Conservation (phyloP, 805 yeast genomes). For the Wickerhamiella vanderwaltii region DNA sequence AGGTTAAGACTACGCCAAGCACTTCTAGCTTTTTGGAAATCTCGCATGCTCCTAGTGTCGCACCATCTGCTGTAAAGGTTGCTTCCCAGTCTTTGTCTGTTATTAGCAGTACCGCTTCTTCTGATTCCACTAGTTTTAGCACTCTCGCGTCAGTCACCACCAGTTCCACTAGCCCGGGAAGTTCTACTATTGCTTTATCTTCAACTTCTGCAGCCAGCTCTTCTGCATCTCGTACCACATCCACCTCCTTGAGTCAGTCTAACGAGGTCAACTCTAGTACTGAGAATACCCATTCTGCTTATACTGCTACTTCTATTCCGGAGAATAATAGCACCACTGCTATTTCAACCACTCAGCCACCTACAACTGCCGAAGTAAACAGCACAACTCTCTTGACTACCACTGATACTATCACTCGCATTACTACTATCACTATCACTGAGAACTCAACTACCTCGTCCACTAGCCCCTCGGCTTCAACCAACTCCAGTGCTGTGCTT, state of each 20-base stretch:
- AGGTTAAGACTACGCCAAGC: too few species aligned
- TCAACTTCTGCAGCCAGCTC: too few species aligned
- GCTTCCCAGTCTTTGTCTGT: too few species aligned
- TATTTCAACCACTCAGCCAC: neutral
- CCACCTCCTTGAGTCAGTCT: too few species aligned
- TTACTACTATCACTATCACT: neutral
- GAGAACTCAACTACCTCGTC: too few species aligned
- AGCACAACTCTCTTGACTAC: neutral
- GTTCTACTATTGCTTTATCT: too few species aligned
- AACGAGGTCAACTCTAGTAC: too few species aligned
- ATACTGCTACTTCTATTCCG: neutral
- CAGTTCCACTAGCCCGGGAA: neutral
- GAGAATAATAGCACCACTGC: neutral
- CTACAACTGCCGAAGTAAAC: neutral
- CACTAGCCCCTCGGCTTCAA: too few species aligned
- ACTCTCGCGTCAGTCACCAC: neutral
- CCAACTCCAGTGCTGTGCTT: neutral
- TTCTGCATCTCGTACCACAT: too few species aligned
- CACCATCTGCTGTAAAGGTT: too few species aligned
- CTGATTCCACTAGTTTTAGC: neutral
- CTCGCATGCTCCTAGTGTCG: neutral
- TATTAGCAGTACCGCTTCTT: constrained; percentile 1
- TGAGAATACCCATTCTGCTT: too few species aligned
- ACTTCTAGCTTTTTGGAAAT: too few species aligned
- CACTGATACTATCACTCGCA: neutral